Evolutionary conservation across 192 early-diverging fungal species (phyloP).

Genomic region (Coemansia sp.): DNA sequence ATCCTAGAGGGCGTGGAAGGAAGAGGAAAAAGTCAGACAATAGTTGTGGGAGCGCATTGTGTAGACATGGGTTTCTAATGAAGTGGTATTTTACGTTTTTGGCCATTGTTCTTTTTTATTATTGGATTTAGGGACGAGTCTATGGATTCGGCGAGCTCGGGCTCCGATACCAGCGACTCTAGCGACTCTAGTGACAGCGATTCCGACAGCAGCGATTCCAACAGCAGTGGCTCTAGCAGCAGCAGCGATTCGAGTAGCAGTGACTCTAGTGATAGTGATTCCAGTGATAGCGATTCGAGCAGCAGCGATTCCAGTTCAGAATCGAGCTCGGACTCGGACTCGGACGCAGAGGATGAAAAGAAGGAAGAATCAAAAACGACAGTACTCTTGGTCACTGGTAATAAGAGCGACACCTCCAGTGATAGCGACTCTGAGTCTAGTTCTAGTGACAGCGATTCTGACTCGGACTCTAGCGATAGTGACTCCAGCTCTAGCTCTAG

Average conservation of each 20-base stretch:
- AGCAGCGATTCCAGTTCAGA: slow-evolving; percentile 14
- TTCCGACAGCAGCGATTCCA: background rate
- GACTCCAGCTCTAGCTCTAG: slow-evolving; percentile 18
- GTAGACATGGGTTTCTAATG: background rate
- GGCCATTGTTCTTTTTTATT: background rate
- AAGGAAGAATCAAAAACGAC: background rate
- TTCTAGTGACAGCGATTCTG: slow-evolving; percentile 15
- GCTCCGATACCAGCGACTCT: no score
- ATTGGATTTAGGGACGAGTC: no score
- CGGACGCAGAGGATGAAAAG: background rate
- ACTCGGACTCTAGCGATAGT: slow-evolving; percentile 1
- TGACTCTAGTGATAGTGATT: slow-evolving; percentile 9
- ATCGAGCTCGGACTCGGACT: background rate
- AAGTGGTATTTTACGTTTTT: slow-evolving; percentile 11
- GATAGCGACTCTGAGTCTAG: slow-evolving; percentile 12
- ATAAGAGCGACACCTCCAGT: background rate
- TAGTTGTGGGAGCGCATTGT: no score
- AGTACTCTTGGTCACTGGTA: background rate
- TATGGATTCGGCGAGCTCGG: no score
- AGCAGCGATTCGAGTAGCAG: slow-evolving; percentile 8
- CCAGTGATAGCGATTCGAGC: slow-evolving; percentile 7
- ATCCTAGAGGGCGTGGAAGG: background rate
- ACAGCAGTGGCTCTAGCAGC: slow-evolving; percentile 8
- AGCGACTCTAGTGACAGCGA: slow-evolving; percentile 9
- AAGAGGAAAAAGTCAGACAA: background rate